Conservation (phyloP, 495 filamentous ascomycete species). For the Penicillium lagena region DNA sequence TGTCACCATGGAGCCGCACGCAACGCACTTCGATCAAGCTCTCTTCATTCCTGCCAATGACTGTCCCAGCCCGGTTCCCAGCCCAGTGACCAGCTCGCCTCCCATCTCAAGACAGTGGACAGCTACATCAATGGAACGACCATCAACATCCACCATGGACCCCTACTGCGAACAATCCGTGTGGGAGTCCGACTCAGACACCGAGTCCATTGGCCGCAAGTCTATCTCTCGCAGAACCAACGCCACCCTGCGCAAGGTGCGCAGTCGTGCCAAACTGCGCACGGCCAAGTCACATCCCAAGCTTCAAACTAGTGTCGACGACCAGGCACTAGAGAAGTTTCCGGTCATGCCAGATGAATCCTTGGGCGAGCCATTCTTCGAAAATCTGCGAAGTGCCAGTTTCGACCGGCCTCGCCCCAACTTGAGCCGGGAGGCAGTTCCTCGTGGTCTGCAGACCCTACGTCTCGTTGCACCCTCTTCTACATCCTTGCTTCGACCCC, state of each 20-base stretch:
- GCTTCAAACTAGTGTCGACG: constrained; percentile 21
- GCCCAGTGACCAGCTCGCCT: constrained; percentile 28
- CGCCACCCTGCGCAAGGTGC: constrained; percentile 42
- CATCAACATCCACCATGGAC: constrained; percentile 39
- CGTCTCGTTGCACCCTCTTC: constrained; percentile 36
- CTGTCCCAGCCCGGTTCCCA: constrained; percentile 35
- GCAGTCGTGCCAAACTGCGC: constrained; percentile 39
- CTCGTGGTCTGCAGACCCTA: constrained; percentile 25
- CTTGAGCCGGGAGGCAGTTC: constrained; percentile 17
- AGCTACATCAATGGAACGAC: constrained; percentile 32
- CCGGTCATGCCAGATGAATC: constrained; percentile 26
- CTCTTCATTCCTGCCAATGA: constrained; percentile 41
- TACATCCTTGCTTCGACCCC: constrained; percentile 26
- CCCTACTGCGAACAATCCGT: constrained; percentile 36
- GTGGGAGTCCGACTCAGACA: constrained; percentile 43
- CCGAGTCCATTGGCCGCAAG: constrained; percentile 29
- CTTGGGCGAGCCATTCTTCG: constrained; percentile 2
- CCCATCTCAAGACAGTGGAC: constrained; percentile 30
- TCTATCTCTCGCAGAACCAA: constrained; percentile 36
- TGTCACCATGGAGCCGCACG: constrained; percentile 39
- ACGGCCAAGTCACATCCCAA: constrained; percentile 37
- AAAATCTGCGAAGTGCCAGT: constrained; percentile 9
- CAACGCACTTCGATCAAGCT: constrained; percentile 38
- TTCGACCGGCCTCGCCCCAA: constrained; percentile 14
- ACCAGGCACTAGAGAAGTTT: constrained; percentile 21